A percentile compares a stretch with the other conserved stretches of the same genome.
Evolutionary conservation across 768 basidiomycete genomes (phyloP).

Genomic region (Collybiopsis confluens): DNA sequence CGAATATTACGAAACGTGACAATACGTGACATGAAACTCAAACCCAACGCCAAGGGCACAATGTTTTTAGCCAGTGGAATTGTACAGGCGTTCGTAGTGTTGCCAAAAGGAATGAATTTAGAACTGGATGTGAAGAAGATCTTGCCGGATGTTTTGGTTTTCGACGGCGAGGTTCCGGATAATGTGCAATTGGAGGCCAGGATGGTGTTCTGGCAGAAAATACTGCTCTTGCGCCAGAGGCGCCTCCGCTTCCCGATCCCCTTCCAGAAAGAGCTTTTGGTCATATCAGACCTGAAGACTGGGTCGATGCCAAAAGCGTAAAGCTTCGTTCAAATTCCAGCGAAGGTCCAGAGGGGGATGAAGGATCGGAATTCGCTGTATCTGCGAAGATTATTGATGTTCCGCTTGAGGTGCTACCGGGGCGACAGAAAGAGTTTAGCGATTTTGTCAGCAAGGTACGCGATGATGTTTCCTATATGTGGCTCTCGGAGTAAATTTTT

Average conservation of each 20-base stretch:
- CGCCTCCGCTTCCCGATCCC: conserved; percentile 58
- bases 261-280: conserved; percentile 72
- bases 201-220: background rate
- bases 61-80: conserved; percentile 65
- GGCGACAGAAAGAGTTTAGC: conserved; percentile 72
- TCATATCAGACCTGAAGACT: conserved; percentile 65
- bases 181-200: conserved; percentile 8
- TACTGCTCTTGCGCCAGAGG: conserved; percentile 26
- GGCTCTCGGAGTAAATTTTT: background rate
- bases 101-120: conserved; percentile 68
- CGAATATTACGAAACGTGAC: conserved; percentile 67
- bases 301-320: conserved; percentile 48
- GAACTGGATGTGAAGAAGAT: conserved; percentile 59
- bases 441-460: conserved; percentile 72
- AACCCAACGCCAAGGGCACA: conserved; percentile 30
- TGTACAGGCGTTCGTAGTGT: conserved; percentile 58
- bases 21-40: conserved; percentile 72
- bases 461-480: conserved; percentile 1
- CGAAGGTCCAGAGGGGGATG: too few species aligned
- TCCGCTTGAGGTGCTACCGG: conserved; percentile 73
- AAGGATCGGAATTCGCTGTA: conserved; percentile 54
- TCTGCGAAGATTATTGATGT: conserved; percentile 68
- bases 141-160: conserved; percentile 74
- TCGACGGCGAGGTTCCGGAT: conserved; percentile 63
- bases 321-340: conserved; percentile 37